Evolutionary conservation across 257 asterid genomes (phyloP), one percentile per base, ranked within the genome.

Genomic region (Lycium ferocissimum): DNA sequence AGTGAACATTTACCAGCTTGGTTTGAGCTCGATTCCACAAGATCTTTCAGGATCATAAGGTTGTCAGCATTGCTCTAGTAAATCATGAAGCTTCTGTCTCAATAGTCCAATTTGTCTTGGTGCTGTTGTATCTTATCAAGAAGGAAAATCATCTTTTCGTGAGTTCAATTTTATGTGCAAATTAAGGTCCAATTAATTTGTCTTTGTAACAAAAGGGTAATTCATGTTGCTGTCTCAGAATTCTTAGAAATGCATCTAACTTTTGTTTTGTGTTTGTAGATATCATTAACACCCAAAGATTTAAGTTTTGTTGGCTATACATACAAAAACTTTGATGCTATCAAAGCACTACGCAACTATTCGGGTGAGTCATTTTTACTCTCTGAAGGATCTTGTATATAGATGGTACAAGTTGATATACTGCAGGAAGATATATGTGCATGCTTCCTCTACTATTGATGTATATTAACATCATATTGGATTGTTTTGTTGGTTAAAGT

Each of bases 241-340:
- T 62, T 22, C 38, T 20, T 62, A 62, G 69, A 62, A 62, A 62
- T 62, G 38, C 69, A 20, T 62, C 38, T 9, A 20, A 62, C 38
- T 33, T 62, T 3, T 20, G 38, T 62, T 86, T 33, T 86, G 47
- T 58, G 89, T 47, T 59, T 88, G 72, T 91, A 92, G 97, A 45
- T 93, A 85, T 91, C 90, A 83, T 91, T 93, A 45, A 91, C 89
- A 83, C 95, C 97, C 14, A 92, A 92, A 88, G 98, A 95, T 86
- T 81, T 95, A 90, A 95, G 91, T 82, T 95, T 95, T 51, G 97
- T 95, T 91, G 98, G 98, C 75, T 95, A 95, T 89, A 95, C 98
- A 33, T 95, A 91, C 91, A 95, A 93, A 90, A 93, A 93, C 86
- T 95, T 95, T 15, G 98, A 95, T 89, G 98, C 98, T 84, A 90